phyloP scores from a whole-genome alignment of 345 rosid species.

The Adansonia digitata region DNA sequence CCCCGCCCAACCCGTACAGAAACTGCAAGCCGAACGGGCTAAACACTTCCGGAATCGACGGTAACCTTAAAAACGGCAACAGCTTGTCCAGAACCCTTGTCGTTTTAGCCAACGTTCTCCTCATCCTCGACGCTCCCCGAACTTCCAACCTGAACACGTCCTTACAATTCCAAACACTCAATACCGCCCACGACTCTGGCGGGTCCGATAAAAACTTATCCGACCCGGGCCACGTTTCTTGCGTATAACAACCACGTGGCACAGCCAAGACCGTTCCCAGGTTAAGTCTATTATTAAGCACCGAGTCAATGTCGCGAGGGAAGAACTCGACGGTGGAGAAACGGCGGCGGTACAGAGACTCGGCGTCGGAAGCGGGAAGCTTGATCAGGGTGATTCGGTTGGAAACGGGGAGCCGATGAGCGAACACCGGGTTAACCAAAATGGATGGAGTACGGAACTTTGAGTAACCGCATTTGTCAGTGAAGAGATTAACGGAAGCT shows the following conservation, averaged over 20 bases:
- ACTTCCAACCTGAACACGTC: constrained; percentile 75
- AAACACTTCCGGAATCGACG: constrained; percentile 83
- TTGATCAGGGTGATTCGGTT: constrained; percentile 40
- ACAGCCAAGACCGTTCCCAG: constrained; percentile 81
- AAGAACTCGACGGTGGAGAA: constrained; percentile 92
- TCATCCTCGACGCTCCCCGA: constrained; percentile 61
- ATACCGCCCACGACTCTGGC: constrained; percentile 82
- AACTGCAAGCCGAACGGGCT: constrained; percentile 77
- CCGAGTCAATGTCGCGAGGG: constrained; percentile 85
- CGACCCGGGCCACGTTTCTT: constrained; percentile 51
- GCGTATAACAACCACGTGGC: constrained; percentile 40
- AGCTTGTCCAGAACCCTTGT: constrained; percentile 61
- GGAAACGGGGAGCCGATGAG: constrained; percentile 58
- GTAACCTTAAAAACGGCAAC: constrained; percentile 67
- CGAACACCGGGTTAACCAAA: constrained; percentile 87
- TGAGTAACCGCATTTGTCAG: constrained; percentile 82
- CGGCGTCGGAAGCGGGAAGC: constrained; percentile 57
- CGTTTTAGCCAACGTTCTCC: constrained; percentile 52
- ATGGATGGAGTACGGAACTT: constrained; percentile 84
- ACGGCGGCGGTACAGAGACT: constrained; percentile 59
- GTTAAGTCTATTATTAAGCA: constrained; percentile 63
- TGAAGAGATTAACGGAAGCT: constrained; percentile 84
- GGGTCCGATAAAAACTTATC: constrained; percentile 57
- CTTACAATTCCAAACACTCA: constrained; percentile 82
- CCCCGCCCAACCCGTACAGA: constrained; percentile 89